Conservation (phyloP, 1,139 yeast species). For the Nakaseomyces glabratus region DNA sequence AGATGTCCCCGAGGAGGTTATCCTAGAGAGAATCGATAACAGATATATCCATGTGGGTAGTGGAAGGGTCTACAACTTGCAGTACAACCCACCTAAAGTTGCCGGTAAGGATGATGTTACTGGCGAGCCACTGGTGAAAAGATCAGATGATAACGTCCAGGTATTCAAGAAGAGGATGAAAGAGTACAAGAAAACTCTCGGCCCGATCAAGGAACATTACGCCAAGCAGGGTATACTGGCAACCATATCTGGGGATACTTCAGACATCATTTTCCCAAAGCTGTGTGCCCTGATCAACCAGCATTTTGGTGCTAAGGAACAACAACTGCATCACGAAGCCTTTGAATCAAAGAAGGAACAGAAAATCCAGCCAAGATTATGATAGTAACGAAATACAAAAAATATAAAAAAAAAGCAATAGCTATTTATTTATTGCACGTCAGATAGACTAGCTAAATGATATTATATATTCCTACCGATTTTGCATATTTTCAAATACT, state of each 20-base stretch:
- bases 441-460: too few species aligned
- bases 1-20: slow-evolving; percentile 72
- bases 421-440: too few species aligned
- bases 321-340: slow-evolving; percentile 1
- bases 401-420: too few species aligned
- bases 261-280: slow-evolving; percentile 77
- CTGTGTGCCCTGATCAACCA: slow-evolving; percentile 24
- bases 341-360: slow-evolving; percentile 4
- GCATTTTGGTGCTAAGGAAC: slow-evolving; percentile 1
- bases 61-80: slow-evolving; percentile 77
- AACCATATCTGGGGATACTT: slow-evolving; percentile 63
- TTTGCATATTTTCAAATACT: too few species aligned
- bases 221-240: slow-evolving; percentile 42
- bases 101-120: slow-evolving; percentile 80
- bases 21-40: slow-evolving; percentile 71
- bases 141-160: slow-evolving; percentile 71
- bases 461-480: too few species aligned
- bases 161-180: slow-evolving; percentile 62
- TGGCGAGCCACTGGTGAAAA: slow-evolving; percentile 71
- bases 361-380: too few species aligned
- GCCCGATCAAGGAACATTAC: slow-evolving; percentile 60
- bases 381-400: too few species aligned
- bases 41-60: slow-evolving; percentile 79
- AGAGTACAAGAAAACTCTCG: slow-evolving; percentile 49
- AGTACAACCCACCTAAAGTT: slow-evolving; percentile 80